phyloP scores from a whole-genome alignment of 768 basidiomycete genomes.

The Suillus ampliporus region DNA sequence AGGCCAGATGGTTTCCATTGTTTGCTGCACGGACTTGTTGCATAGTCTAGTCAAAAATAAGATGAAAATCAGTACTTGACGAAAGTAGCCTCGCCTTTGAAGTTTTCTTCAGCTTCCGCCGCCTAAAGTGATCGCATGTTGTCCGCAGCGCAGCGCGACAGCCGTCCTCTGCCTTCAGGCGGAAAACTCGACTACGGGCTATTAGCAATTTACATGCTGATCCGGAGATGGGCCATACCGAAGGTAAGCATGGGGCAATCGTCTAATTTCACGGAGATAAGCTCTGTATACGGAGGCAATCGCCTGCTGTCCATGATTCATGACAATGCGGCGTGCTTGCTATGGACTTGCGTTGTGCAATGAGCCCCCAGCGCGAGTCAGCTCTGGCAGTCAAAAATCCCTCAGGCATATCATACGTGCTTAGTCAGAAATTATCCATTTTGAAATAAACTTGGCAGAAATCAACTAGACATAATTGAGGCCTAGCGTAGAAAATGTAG shows the following conservation, averaged over 20 bases:
- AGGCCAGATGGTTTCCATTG: slow-evolving; percentile 51
- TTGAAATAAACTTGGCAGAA: no score
- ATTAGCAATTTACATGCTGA: slow-evolving; percentile 7
- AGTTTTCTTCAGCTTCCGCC: slow-evolving; percentile 53
- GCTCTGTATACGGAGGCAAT: slow-evolving; percentile 44
- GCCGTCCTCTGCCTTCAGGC: slow-evolving; percentile 62
- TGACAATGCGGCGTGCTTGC: background rate
- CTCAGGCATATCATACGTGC: no score
- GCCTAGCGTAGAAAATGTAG: no score
- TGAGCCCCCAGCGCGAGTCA: no score
- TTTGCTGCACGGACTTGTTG: slow-evolving; percentile 60
- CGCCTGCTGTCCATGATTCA: slow-evolving; percentile 10
- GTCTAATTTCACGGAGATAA: slow-evolving; percentile 46
- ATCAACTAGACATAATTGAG: no score
- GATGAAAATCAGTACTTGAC: slow-evolving; percentile 5
- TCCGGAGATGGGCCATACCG: slow-evolving; percentile 38
- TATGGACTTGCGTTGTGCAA: background rate
- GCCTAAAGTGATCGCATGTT: slow-evolving; percentile 35
- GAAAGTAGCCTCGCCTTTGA: slow-evolving; percentile 48
- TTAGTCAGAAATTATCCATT: no score
- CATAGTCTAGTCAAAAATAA: slow-evolving; percentile 50
- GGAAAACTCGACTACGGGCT: slow-evolving; percentile 62
- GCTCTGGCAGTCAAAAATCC: no score
- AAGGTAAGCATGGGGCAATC: slow-evolving; percentile 53
- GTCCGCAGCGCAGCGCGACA: slow-evolving; percentile 52